Evolutionary conservation across 1,139 yeast genomes (phyloP), one percentile per base, ranked within the genome.

Genomic region (Meyerozyma carpophila): DNA sequence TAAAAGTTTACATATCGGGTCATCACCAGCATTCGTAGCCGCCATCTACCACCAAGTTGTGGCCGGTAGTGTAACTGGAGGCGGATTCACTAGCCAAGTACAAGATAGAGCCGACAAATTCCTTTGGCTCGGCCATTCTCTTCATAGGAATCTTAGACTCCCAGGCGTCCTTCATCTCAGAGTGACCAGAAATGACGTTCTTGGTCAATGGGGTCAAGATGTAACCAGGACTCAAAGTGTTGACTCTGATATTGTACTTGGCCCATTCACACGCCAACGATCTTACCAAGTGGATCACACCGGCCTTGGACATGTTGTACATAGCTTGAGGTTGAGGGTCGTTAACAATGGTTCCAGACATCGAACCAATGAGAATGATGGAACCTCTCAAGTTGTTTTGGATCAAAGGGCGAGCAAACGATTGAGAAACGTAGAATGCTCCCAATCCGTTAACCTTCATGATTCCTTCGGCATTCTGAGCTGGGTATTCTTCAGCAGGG

Each of bases 401-500:
- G 50, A 73, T 82, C 54, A 85, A 75, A 14, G 86, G 84, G 59
- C 81, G 76, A 41, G 94, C 91, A 63, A 85, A 73, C 36, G 72
- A 55, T 53, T 73, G 77, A 5, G 76, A 61, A 21, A 84, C 84
- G 70, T 82, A 84, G 56, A 85, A 75, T 5, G 93, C 80, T 13
- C 95, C 95, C 62, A 84, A 69, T 25, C 85, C 76, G 63, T 86
- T 85, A 47, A 85, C 94, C 57, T 82, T 78, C 65, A 84, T 73
- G 48, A 86, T 67, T 29, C 77, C 75, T 56, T 83, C 88, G 43
- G 90, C 87, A 56, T 82, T 82, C 43, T 65, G 59, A 32, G 88
- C 78, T 16, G 93, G 91, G 65, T 85, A 86, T 42, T 84, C 87
- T 55, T 82, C 79, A 26, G 94, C 94, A 3, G 88, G 78, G 65